Evolutionary conservation across 768 basidiomycete species (phyloP), one percentile per base, ranked within the genome.

Genomic region (Hericium rajendrae): DNA sequence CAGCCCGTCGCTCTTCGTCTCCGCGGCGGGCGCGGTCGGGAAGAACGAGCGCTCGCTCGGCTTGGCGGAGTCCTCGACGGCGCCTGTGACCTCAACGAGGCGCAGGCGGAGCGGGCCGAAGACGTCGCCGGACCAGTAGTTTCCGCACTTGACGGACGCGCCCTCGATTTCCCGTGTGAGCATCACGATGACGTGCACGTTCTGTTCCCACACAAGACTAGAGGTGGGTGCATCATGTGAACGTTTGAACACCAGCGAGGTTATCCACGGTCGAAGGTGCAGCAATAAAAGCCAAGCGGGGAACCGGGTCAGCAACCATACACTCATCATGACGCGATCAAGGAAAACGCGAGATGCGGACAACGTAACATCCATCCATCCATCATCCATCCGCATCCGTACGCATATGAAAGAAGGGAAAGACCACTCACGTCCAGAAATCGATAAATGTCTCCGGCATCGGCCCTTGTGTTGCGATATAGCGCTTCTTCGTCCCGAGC

Each of bases 391-490:
- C 13, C 5, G 40, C 55, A 51, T 48, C 24, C 38, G 39, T 12
- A 6, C 16, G 3, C 13, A 18, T 51, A 37, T 16, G 28, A 26
- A 18, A 26, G 5, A 24, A 12, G 24, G 6, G 13, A 50, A 37
- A n/a, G 39, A 26, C 48, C 15, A 81, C 87, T 71, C 69, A 91
- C 83, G 87, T 90, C 94, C 94, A 98, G 66, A 98, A 98, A 68
- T 98, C 94, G 5, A 77, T 74, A 68, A 85, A 95, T 0, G 95
- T 97, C 26, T 88, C 82, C 10, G 87, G 87, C 9, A 98, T 73
- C 4, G 94, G 95, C 4, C 95, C 95, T 68, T 98, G 95, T 2
- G 95, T 97, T 3, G 94, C 95, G 57, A 98, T 97, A 66, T 95
- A 98, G 51, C 86, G 79, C 68, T 83, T 82, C 32, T 72, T 76